Percentiles rank a stretch among this genome's conserved stretches.
These are phyloP conservation scores for Termitomyces sp. DNA, from an alignment of 768 basidiomycete species.

Conservation along the genomic window DNA sequence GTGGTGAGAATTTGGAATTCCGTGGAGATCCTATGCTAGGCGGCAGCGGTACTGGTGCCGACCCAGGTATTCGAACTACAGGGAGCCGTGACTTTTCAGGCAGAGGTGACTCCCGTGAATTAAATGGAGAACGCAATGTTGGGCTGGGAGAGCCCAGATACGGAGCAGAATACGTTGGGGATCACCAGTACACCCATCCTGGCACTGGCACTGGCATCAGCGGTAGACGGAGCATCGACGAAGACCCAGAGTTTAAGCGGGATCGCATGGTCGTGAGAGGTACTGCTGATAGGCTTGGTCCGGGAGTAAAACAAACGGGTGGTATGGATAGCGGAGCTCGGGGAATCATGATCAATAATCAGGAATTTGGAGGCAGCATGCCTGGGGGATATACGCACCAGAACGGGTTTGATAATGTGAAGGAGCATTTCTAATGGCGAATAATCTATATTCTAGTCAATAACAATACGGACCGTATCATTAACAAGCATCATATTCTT, in stretches of 20 bases:
- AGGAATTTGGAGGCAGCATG: not conserved
- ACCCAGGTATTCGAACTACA: not conserved
- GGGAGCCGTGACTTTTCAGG: not conserved
- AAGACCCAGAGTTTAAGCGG: not conserved
- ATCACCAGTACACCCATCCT: not conserved
- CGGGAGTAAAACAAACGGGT: not conserved
- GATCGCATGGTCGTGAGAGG: conserved; percentile 3
- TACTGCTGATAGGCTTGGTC: not conserved
- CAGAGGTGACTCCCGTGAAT: not conserved
- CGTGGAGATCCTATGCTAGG: conserved; percentile 5
- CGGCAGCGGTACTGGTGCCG: conserved; percentile 3
- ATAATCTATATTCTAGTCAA: not conserved
- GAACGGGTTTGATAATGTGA: not conserved
- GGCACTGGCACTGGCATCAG: conserved; percentile 2
- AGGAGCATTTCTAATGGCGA: not conserved
- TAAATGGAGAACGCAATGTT: not conserved
- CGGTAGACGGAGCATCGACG: not conserved
- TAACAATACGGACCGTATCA: not conserved
- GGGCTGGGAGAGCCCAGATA: conserved; percentile 1
- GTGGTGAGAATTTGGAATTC: conserved; percentile 4
- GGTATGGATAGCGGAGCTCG: not conserved
- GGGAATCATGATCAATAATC: not conserved
- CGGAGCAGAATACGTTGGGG: not conserved
- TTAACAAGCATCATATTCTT: not conserved
- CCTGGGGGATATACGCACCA: conserved; percentile 5